A percentile compares a stretch with the other conserved stretches of the same genome.
These are phyloP conservation scores for Colletotrichum plurivorum DNA, from an alignment of 2,329 filamentous ascomycete species.

Conservation along the genomic window DNA sequence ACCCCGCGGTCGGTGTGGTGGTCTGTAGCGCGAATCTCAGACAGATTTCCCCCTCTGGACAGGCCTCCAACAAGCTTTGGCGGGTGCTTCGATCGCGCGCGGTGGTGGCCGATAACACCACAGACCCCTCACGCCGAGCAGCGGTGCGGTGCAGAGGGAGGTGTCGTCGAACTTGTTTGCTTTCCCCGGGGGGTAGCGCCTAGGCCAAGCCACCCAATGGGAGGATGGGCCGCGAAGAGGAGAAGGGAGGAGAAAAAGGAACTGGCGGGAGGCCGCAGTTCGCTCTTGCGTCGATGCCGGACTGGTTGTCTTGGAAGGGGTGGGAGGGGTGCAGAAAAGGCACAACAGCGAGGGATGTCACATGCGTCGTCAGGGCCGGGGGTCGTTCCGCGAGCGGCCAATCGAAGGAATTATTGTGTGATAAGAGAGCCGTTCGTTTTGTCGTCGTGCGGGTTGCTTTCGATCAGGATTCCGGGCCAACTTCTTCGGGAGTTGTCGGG, in stretches of 20 bases:
- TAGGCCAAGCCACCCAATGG: conserved; percentile 33
- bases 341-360: conserved; percentile 34
- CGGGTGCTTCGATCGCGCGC: conserved; percentile 23
- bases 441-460: background rate
- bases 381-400: conserved; percentile 28
- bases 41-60: conserved; percentile 13
- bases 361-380: conserved; percentile 37
- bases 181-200: conserved; percentile 11
- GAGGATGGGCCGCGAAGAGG: conserved; percentile 24
- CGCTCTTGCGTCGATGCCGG: conserved; percentile 13
- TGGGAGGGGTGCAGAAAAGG: conserved; percentile 37
- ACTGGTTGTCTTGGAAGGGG: conserved; percentile 31
- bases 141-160: background rate
- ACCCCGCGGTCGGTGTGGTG: conserved; percentile 14
- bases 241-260: no score
- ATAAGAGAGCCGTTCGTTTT: background rate
- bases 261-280: conserved; percentile 41
- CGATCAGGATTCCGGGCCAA: conserved; percentile 13
- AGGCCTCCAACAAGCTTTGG: conserved; percentile 28
- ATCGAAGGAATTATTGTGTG: conserved; percentile 29
- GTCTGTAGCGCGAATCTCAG: conserved; percentile 22
- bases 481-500: conserved; percentile 7
- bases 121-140: conserved; percentile 41
- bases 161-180: conserved; percentile 31
- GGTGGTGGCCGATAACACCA: conserved; percentile 38